Conservation (phyloP, 768 basidiomycete genomes). For the Suillus weaverae region DNA sequence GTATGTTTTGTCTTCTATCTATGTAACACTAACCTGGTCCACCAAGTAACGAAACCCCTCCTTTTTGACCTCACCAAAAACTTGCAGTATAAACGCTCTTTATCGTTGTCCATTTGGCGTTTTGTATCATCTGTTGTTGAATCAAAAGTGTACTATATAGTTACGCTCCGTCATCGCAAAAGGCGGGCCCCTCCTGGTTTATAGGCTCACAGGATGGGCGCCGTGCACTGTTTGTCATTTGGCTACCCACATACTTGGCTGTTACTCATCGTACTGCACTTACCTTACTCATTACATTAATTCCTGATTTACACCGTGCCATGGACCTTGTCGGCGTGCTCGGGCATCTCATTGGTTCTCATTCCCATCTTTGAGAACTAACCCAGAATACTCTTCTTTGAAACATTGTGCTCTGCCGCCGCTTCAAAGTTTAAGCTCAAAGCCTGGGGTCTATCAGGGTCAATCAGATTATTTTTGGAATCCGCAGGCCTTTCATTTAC, state of each 20-base stretch:
- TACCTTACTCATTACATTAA: not conserved
- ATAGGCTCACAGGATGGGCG: not conserved
- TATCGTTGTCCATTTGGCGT: not conserved
- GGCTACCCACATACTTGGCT: not conserved
- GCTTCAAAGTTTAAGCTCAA: not conserved
- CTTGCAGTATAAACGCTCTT: constrained; percentile 2
- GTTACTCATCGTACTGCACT: too few species aligned
- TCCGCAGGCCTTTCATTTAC: not conserved
- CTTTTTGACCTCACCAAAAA: constrained; percentile 19
- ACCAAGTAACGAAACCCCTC: constrained; percentile 18
- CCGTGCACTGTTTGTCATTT: not conserved
- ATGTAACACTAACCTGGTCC: constrained; percentile 22
- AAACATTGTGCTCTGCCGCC: not conserved
- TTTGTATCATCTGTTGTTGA: not conserved
- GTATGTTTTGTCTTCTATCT: constrained; percentile 11
- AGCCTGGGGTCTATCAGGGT: not conserved
- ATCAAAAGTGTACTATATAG: not conserved
- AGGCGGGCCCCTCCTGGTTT: not conserved
- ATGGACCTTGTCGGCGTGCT: not conserved
- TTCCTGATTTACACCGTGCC: not conserved
- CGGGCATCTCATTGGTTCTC: not conserved
- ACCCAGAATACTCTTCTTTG: not conserved
- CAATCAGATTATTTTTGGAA: constrained; percentile 1
- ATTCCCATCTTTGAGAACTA: constrained; percentile 3
- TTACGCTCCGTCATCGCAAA: not conserved